Percentiles rank a stretch among this genome's conserved stretches.
Conservation (phyloP, 352 stramenopile genomes). For the Phytophthora niederhauseri region DNA sequence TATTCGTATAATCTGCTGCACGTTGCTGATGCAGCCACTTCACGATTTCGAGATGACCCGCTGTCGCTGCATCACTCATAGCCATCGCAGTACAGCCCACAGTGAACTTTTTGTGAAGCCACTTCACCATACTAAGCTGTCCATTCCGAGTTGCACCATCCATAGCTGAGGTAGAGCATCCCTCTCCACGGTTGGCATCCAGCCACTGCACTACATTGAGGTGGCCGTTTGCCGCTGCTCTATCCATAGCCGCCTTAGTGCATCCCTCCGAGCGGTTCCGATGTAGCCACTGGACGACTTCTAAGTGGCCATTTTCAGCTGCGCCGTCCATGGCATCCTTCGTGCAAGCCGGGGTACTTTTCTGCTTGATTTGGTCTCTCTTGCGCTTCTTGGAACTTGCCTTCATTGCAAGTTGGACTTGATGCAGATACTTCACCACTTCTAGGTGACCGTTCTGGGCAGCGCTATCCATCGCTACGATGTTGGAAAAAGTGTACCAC, state of each 20-base stretch:
- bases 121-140: not conserved
- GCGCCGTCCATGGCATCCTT: not conserved
- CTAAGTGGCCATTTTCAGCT: not conserved
- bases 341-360: not conserved
- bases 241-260: not conserved
- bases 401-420: not conserved
- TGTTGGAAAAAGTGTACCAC: not conserved
- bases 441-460: not conserved
- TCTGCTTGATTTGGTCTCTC: not conserved
- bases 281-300: conserved; percentile 3
- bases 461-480: not conserved
- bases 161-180: not conserved
- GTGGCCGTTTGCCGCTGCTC: not conserved
- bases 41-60: not conserved
- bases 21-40: not conserved
- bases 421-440: not conserved
- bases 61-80: not conserved
- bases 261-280: not conserved
- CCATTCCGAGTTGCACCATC: not conserved
- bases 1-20: not conserved
- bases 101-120: not conserved
- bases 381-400: not conserved
- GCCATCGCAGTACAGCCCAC: not conserved
- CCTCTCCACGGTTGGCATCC: not conserved
- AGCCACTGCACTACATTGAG: not conserved